These are phyloP conservation scores for Zymoseptoria tritici DNA, from an alignment of 2,329 filamentous ascomycete genomes.

Conservation along the genomic window DNA sequence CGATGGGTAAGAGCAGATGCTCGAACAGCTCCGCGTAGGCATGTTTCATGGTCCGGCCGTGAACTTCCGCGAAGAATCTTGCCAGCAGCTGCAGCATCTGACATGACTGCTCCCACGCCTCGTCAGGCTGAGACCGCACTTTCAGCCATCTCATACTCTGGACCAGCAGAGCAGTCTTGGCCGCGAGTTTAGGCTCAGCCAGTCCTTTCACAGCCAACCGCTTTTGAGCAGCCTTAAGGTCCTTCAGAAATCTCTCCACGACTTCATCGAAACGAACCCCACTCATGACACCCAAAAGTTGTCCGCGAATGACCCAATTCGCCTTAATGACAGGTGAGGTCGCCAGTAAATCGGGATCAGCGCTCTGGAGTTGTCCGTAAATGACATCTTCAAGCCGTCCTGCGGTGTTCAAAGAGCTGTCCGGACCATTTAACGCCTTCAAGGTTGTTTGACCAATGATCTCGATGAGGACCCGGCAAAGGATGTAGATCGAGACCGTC, in stretches of 20 bases:
- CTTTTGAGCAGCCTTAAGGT: constrained; percentile 70
- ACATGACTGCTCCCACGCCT: constrained; percentile 77
- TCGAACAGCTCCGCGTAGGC: constrained; percentile 91
- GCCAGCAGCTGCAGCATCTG: constrained; percentile 79
- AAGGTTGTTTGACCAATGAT: constrained; percentile 87
- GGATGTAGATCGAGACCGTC: constrained; percentile 89
- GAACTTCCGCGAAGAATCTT: constrained; percentile 72
- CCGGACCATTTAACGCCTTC: constrained; percentile 52
- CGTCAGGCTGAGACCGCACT: constrained; percentile 64
- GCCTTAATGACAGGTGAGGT: constrained; percentile 77
- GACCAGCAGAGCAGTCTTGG: constrained; percentile 77
- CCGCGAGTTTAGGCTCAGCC: constrained; percentile 61
- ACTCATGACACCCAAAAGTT: constrained; percentile 93
- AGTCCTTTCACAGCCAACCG: constrained; percentile 66
- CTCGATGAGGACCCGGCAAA: constrained; percentile 88
- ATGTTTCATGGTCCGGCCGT: constrained; percentile 84
- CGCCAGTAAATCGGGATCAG: constrained; percentile 72
- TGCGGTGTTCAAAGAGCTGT: constrained; percentile 72
- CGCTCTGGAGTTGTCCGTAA: constrained; percentile 86
- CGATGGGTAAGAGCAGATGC: constrained; percentile 76
- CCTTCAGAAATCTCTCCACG: constrained; percentile 69
- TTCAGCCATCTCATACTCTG: constrained; percentile 86
- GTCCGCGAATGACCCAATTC: constrained; percentile 92
- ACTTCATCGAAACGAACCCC: constrained; percentile 83
- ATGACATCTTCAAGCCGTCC: constrained; percentile 92